Conservation (phyloP, 140 eudicot genomes). For the Artemisia princeps region DNA sequence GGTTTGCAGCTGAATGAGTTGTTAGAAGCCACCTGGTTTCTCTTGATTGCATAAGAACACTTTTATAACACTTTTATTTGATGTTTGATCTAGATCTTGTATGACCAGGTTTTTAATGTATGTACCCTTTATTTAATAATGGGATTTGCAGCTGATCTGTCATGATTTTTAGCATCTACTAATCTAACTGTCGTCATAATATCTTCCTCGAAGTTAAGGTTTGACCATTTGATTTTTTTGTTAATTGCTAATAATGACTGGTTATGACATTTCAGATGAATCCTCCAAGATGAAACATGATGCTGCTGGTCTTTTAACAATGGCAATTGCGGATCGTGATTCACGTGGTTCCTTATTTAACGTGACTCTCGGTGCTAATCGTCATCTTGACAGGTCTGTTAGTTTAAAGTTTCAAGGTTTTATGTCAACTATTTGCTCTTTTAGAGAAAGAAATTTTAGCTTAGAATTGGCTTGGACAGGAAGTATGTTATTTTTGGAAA, state of each 20-base stretch:
- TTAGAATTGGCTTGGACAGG: constrained; percentile 39
- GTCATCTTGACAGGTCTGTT: constrained; percentile 75
- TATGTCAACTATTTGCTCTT: not conserved
- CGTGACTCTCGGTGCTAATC: constrained; percentile 68
- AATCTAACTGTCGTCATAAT: not conserved
- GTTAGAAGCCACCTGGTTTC: not conserved
- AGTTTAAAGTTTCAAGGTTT: not conserved
- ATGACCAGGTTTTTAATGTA: not conserved
- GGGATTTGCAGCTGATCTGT: constrained; percentile 3
- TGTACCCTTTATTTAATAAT: not conserved
- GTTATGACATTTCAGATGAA: constrained; percentile 59
- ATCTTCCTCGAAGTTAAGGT: constrained; percentile 10
- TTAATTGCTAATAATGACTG: not conserved
- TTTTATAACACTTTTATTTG: not conserved
- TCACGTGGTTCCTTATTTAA: constrained; percentile 72
- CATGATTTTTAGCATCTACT: not conserved
- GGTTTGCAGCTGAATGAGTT: not conserved
- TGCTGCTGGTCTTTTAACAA: constrained; percentile 69
- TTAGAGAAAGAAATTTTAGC: not conserved
- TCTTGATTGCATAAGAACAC: not conserved
- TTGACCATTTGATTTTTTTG: constrained; percentile 1
- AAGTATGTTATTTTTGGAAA: constrained; percentile 71
- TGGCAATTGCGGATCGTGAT: constrained; percentile 89
- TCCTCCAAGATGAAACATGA: constrained; percentile 80
- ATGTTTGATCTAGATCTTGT: not conserved